Base-by-base conservation (phyloP, 441 rosid genomes). In the Bruguiera hainesii region DNA sequence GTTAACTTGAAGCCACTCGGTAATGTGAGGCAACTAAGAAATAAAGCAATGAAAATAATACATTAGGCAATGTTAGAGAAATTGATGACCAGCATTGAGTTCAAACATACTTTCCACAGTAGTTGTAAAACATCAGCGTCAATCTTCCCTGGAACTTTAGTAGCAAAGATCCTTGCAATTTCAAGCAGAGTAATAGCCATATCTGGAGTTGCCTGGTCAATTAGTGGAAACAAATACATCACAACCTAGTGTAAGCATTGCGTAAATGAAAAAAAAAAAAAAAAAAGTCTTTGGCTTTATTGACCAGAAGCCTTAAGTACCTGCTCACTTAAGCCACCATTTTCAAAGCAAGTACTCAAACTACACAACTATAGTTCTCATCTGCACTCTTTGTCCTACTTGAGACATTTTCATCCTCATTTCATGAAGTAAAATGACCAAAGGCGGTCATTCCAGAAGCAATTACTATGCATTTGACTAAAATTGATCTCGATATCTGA, bases 131-230 rank as follows among this genome's bases (percentile, higher is more conserved):
- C 98, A 79, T 96, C 98, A 73, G 99, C 98, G 30, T 96, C 99
- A 29, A 96, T 96, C 83, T 96, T 93, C 74, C 98, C 99, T 1
- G 99, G 99, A 78, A 96, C 99, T 85, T 96, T 96, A 37, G 99
- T 93, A 61, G 99, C 98, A 76, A 96, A 96, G 71, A 96, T 93
- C 81, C 99, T 85, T 48, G 99, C 99, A 75, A 96, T 91, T 89
- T 93, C 98, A 66, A 96, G 98, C 75, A 96, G 89, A 65, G 98
- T 96, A 65, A 96, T 97, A 70, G 99, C 99, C 99, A 96, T 96
- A 83, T 91, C 98, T 68, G 97, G 99, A 58, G 99, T 89, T 60
- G 97, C 98, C 99, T 96, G 81, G 52, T 26, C 72, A 81, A 73
- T 52, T 51, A 48, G 7, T 51, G 1, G 16, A 13, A 53, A 23